These are phyloP conservation scores for Lentinula edodes DNA, from an alignment of 768 basidiomycete genomes.

Conservation along the genomic window DNA sequence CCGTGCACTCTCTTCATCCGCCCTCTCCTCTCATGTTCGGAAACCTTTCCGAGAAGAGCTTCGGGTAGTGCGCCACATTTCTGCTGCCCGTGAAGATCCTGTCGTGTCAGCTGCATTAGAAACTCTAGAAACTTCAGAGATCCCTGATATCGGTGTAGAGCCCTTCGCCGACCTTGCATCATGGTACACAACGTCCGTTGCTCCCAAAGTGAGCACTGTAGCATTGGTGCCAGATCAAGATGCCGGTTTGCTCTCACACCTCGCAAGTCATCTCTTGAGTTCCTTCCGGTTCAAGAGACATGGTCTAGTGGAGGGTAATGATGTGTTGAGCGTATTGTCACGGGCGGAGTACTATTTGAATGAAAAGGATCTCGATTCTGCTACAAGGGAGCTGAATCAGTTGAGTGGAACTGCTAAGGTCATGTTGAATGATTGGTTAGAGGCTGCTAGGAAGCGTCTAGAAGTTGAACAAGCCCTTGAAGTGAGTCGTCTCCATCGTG, in stretches of 20 bases:
- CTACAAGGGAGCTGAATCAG: conserved; percentile 88
- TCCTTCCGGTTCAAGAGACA: conserved; percentile 74
- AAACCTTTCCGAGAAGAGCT: conserved; percentile 90
- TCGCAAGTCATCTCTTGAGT: conserved; percentile 76
- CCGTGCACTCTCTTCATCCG: conserved; percentile 66
- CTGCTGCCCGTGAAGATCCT: conserved; percentile 65
- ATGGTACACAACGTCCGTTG: conserved; percentile 86
- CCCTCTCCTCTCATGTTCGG: conserved; percentile 60
- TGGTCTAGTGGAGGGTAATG: conserved; percentile 74
- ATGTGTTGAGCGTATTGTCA: conserved; percentile 82
- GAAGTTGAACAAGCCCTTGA: conserved; percentile 92
- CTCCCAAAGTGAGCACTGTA: conserved; percentile 80
- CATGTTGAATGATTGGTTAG: conserved; percentile 82
- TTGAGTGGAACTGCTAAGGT: conserved; percentile 75
- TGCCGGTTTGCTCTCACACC: conserved; percentile 82
- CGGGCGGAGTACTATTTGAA: conserved; percentile 85
- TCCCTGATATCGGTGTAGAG: conserved; percentile 79
- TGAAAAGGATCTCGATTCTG: conserved; percentile 89
- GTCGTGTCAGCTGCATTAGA: conserved; percentile 63
- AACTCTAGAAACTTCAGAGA: conserved; percentile 61
- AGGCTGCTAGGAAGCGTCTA: conserved; percentile 78
- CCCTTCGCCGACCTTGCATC: conserved; percentile 83
- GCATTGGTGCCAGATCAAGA: conserved; percentile 89
- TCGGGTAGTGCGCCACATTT: conserved; percentile 69
- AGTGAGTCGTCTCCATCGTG: conserved; percentile 32